phyloP scores from a whole-genome alignment of 2,329 filamentous ascomycete genomes.

The Neopestalotiopsis rosae region DNA sequence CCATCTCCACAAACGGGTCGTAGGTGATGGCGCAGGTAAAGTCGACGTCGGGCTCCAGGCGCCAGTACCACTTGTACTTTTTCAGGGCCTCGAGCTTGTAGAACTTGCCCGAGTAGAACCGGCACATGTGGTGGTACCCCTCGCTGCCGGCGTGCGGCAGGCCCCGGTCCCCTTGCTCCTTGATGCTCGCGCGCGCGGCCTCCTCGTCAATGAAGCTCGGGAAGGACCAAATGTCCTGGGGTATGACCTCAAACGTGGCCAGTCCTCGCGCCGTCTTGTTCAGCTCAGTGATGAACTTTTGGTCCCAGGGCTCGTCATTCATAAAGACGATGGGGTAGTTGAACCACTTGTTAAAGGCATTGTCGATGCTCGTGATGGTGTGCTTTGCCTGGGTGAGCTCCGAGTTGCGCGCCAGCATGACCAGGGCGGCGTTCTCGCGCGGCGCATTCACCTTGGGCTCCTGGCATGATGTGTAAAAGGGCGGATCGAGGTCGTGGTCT shows the following conservation, averaged over 20 bases:
- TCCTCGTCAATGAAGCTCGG: constrained; percentile 40
- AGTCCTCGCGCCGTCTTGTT: constrained; percentile 42
- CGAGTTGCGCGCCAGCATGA: constrained; percentile 52
- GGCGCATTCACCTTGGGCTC: constrained; percentile 40
- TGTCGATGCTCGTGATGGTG: constrained; percentile 46
- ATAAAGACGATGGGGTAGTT: constrained; percentile 53
- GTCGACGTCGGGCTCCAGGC: constrained; percentile 50
- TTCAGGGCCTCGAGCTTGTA: constrained; percentile 47
- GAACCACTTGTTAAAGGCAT: constrained; percentile 52
- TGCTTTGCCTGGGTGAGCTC: constrained; percentile 46
- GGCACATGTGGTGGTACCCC: constrained; percentile 49
- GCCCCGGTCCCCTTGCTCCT: constrained; percentile 36
- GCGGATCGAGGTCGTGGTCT: constrained; percentile 41
- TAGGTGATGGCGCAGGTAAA: constrained; percentile 53
- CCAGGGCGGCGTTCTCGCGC: constrained; percentile 49
- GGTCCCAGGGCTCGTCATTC: constrained; percentile 49
- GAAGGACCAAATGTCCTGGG: constrained; percentile 45
- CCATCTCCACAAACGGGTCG: constrained; percentile 53
- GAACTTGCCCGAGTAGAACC: constrained; percentile 50
- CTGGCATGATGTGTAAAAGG: constrained; percentile 45
- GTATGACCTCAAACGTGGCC: constrained; percentile 48
- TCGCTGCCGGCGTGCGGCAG: constrained; percentile 45
- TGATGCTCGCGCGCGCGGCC: constrained; percentile 38
- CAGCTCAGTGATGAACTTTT: constrained; percentile 43
- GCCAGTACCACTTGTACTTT: constrained; percentile 54